These are phyloP conservation scores for Aspergillus sparsus DNA, from an alignment of 495 filamentous ascomycete species.

Conservation along the genomic window DNA sequence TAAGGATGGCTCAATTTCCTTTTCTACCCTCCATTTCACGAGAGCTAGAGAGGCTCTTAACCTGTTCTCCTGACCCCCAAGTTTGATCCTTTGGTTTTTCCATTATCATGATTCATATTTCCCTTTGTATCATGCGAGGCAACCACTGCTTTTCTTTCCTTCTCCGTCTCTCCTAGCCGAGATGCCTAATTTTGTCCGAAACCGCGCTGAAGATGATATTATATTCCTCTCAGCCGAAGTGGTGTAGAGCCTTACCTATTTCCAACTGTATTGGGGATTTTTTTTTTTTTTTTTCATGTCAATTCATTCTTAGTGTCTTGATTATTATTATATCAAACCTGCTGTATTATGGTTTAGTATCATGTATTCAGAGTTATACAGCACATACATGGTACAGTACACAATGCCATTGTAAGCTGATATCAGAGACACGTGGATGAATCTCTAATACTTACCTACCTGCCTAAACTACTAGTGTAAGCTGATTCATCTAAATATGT, in stretches of 20 bases:
- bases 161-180: not conserved
- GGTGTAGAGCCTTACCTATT: constrained; percentile 3
- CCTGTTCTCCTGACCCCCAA: not conserved
- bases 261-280: not conserved
- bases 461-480: no score
- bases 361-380: no score
- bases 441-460: no score
- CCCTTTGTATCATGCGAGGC: constrained; percentile 15
- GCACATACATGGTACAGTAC: no score
- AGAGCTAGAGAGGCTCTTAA: no score
- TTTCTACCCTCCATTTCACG: not conserved
- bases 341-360: no score
- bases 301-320: no score
- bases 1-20: not conserved
- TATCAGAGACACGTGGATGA: no score
- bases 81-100: not conserved
- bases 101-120: not conserved
- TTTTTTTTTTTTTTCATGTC: no score
- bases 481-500: no score
- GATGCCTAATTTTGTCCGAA: not conserved
- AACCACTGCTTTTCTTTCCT: not conserved
- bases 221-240: constrained; percentile 8
- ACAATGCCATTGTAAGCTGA: no score
- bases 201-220: not conserved
- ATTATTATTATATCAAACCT: no score